phyloP scores from a whole-genome alignment of 495 filamentous ascomycete species.

The Lophiotrema nucula region DNA sequence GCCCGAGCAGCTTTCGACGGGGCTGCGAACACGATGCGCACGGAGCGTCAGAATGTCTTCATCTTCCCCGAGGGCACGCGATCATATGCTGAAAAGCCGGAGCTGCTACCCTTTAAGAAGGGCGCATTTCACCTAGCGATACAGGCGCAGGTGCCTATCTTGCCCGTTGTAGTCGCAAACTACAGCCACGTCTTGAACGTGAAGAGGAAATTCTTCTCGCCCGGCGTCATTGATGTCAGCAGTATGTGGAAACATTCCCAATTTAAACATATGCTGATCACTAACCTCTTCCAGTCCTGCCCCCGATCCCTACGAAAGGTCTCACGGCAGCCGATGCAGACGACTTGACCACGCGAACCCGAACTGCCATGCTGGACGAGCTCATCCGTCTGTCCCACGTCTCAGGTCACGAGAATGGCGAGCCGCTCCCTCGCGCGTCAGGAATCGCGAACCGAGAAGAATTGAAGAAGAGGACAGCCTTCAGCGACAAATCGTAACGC shows the following conservation, averaged over 20 bases:
- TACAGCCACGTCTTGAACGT: conserved; percentile 80
- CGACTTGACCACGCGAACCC: conserved; percentile 64
- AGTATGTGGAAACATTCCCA: conserved; percentile 46
- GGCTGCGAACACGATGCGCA: conserved; percentile 75
- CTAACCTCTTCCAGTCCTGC: conserved; percentile 65
- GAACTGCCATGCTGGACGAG: conserved; percentile 77
- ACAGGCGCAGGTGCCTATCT: conserved; percentile 87
- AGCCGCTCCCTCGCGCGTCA: conserved; percentile 3
- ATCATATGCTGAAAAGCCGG: conserved; percentile 78
- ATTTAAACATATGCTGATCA: too few relatives aligned
- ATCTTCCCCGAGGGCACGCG: conserved; percentile 85
- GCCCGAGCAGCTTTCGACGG: conserved; percentile 83
- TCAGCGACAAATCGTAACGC: background rate
- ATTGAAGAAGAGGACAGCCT: conserved; percentile 7
- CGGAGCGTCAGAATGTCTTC: conserved; percentile 78
- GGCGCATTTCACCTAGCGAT: conserved; percentile 96
- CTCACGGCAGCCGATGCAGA: conserved; percentile 81
- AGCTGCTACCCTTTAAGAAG: conserved; percentile 91
- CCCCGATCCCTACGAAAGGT: conserved; percentile 78
- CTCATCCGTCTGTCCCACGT: conserved; percentile 46
- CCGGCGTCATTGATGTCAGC: conserved; percentile 76
- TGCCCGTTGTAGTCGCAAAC: conserved; percentile 83
- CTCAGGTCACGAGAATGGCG: conserved; percentile 3
- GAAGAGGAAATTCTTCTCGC: conserved; percentile 64
- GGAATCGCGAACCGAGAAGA: background rate